Base-by-base conservation (phyloP, 495 filamentous ascomycete genomes). In the Xylaria acuta region DNA sequence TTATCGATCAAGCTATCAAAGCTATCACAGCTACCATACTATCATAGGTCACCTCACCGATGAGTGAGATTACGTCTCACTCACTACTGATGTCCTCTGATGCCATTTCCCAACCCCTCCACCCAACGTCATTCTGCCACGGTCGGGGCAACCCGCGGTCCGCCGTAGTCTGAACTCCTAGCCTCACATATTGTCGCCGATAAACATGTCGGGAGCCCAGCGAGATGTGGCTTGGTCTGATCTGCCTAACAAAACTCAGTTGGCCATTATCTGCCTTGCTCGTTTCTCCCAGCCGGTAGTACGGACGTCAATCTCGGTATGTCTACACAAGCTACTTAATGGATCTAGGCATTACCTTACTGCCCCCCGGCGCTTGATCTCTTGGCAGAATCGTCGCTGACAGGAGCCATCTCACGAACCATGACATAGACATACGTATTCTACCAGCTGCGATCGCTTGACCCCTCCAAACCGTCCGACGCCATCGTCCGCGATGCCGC, bases 251-350 rank as follows among this genome's bases (percentile, higher is more conserved):
- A 93, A 92, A 75, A 80, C 84, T 62, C 91, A 93, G 74, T 81
- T 93, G 62, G 82, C 88, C 5, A 86, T 93, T 68, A 76, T 93
- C 47, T 89, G 88, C 1, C 79, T 90, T 18, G 86, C 90, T 9
- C 86, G 91, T 22, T 80, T 92, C 18, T 89, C 89, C 6, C 90
- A 92, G 75, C 90, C 90, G 1, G 78, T 92, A 8, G 86, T 89
- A 1, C 88, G 91, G 73, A 91, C 88, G 7, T 89, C 86, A 22
- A 78, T 92, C 64, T 86, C 88, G 60, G 82, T 80, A 43, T 43
- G 65, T 67, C 36, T 47, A 20, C 62, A 47, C 32, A 49, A 38
- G 32, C 59, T 20, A 22, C 18, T 20, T 5, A 12, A 8, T 54
- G 11, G 3, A 38, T 22, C 30, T n/a, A 16, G 25, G 36, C n/a